Percentiles rank a stretch among this genome's conserved stretches.
Conservation (phyloP, 352 stramenopile species). For the Pythium diclinum region DNA sequence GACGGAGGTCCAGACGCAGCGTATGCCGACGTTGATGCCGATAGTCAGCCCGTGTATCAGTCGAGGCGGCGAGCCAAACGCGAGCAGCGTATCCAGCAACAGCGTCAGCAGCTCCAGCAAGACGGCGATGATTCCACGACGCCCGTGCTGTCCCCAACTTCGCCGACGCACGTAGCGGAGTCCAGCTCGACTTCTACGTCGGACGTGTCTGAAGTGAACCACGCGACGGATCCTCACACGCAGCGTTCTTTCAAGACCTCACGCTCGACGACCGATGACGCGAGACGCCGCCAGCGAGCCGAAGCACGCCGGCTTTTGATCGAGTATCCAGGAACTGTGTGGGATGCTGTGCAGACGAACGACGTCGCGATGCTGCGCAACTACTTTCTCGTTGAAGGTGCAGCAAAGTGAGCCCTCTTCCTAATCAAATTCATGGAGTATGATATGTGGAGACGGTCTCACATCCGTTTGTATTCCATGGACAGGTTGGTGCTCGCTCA, state of each 20-base stretch:
- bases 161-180: background rate
- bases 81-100: conserved; percentile 42
- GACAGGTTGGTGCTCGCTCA: conserved; percentile 41
- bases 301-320: conserved; percentile 58
- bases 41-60: conserved; percentile 30
- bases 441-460: background rate
- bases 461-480: background rate
- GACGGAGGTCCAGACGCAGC: background rate
- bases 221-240: background rate
- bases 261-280: conserved; percentile 25
- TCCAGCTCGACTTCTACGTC: background rate
- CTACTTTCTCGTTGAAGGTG: conserved; percentile 64
- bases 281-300: conserved; percentile 41
- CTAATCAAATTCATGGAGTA: background rate
- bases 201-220: background rate
- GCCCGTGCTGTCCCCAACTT: background rate
- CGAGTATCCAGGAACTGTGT: conserved; percentile 48
- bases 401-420: conserved; percentile 23
- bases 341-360: conserved; percentile 45
- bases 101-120: conserved; percentile 20
- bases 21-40: background rate
- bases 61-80: conserved; percentile 61
- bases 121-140: background rate
- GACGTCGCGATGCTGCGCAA: conserved; percentile 51
- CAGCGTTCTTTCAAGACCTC: background rate